Evolutionary conservation across 352 stramenopile genomes (phyloP), one percentile per base, ranked within the genome.

Genomic region (Globisporangium orthogonon): DNA sequence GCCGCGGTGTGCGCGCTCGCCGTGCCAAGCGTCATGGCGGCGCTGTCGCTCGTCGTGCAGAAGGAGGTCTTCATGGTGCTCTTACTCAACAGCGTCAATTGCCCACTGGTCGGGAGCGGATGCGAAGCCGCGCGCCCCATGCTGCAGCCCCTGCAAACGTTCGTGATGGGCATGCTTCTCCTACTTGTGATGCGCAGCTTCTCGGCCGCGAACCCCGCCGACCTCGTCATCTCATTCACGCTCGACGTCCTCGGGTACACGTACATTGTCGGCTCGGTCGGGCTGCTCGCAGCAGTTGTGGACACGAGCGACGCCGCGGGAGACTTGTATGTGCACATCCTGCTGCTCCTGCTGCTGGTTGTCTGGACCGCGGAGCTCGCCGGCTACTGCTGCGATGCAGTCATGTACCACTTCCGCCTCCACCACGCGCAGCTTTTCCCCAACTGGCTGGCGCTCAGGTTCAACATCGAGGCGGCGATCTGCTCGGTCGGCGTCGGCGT

Each of bases 391-490:
- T 87, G 76, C 50, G 70, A 84, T 39, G 70, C 66, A 7, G 49
- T 87, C 39, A 83, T 87, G 62, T 85, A 69, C 47, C 72, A 72
- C 44, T 76, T 82, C 47, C 72, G 79, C 29, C 51, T 84, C 47
- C 57, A 47, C 18, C 76, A 76, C 46, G 62, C 66, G 58, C 66
- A 69, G 10, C 23, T 87, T 9, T 56, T 87, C 17, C 77, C 77
- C 13, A 51, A 62, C 10, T 70, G 67, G 6, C 62, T 85, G 41
- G 66, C 75, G 30, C 63, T 85, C 50, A 73, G 63, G 28, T 53
- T 85, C 37, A 67, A 85, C 54, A 52, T 83, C 28, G 77, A 85
- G 52, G 69, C 77, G 0, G 65, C 69, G 40, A 35, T 78, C 14
- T 76, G 58, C 54, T 72, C 72, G 7, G 67, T 79, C 2, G 68